A percentile compares a stretch with the other conserved stretches of the same genome.
phyloP scores from a whole-genome alignment of 1,284 basidiomycete species.

The Anthracocystis setariae region DNA sequence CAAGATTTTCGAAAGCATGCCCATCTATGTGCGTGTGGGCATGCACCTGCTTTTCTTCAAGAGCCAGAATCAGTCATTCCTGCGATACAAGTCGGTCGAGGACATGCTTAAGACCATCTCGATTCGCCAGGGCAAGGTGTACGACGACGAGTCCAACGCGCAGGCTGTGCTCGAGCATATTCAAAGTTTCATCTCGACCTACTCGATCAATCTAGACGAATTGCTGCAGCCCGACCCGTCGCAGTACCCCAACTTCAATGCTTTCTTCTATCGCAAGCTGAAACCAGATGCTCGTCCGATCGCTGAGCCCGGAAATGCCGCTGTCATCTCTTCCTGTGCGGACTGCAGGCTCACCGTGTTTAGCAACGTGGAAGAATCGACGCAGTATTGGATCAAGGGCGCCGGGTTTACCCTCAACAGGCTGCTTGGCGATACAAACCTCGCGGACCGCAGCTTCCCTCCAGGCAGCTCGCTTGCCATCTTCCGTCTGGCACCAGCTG shows the following conservation, averaged over 20 bases:
- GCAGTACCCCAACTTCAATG: slow-evolving; percentile 83
- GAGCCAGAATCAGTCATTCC: slow-evolving; percentile 91
- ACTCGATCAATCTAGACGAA: slow-evolving; percentile 82
- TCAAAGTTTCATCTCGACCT: slow-evolving; percentile 86
- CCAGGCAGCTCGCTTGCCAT: slow-evolving; percentile 71
- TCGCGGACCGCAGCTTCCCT: slow-evolving; percentile 69
- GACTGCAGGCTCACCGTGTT: slow-evolving; percentile 96
- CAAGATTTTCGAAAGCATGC: slow-evolving; percentile 72
- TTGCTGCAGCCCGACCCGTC: slow-evolving; percentile 74
- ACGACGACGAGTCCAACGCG: slow-evolving; percentile 87
- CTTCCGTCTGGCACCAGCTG: slow-evolving; percentile 82
- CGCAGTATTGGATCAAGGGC: slow-evolving; percentile 94
- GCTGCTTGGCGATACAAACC: slow-evolving; percentile 74
- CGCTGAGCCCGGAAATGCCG: slow-evolving; percentile 78
- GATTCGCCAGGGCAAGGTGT: slow-evolving; percentile 52
- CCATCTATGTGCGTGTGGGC: slow-evolving; percentile 90
- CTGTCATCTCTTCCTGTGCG: slow-evolving; percentile 83
- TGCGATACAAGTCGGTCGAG: slow-evolving; percentile 91
- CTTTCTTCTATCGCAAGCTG: slow-evolving; percentile 93
- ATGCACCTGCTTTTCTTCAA: slow-evolving; percentile 91
- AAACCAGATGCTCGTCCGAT: slow-evolving; percentile 83
- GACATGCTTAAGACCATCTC: slow-evolving; percentile 71
- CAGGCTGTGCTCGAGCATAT: slow-evolving; percentile 86
- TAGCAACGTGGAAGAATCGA: slow-evolving; percentile 83
- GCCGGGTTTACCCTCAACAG: slow-evolving; percentile 85